A percentile compares a stretch with the other conserved stretches of the same genome.
These are phyloP conservation scores for Leptographium lundbergii DNA, from an alignment of 2,329 filamentous ascomycete genomes.

Conservation along the genomic window DNA sequence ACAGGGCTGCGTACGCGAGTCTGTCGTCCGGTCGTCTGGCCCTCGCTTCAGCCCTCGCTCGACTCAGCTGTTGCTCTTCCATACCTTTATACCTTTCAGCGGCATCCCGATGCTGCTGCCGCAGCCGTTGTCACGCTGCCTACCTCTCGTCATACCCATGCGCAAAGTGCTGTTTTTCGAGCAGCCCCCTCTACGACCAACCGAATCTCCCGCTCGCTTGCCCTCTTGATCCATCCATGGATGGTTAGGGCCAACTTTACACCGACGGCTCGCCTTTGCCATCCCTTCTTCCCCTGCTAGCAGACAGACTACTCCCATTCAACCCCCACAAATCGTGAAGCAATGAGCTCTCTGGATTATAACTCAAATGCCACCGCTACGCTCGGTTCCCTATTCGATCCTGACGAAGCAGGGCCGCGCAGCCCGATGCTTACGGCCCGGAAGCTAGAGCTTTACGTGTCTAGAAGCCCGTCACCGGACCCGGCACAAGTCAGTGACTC, in stretches of 20 bases:
- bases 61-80: too few relatives aligned
- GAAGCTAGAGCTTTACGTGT: constrained; percentile 33
- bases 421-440: constrained; percentile 24
- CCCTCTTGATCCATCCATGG: constrained; percentile 15
- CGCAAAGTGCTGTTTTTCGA: not conserved
- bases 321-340: not conserved
- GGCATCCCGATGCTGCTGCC: not conserved
- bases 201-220: not conserved
- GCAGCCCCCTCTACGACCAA: not conserved
- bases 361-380: not conserved
- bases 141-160: not conserved
- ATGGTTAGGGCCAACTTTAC: constrained; percentile 14
- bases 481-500: constrained; percentile 28
- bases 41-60: not conserved
- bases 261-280: not conserved
- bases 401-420: constrained; percentile 27
- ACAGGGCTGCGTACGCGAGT: too few relatives aligned
- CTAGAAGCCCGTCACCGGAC: constrained; percentile 36
- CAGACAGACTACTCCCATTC: not conserved
- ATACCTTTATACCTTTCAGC: not conserved
- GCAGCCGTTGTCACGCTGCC: not conserved
- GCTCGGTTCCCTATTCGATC: constrained; percentile 8
- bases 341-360: not conserved
- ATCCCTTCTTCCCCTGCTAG: not conserved
- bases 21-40: not conserved